A percentile compares a stretch with the other conserved stretches of the same genome.
Evolutionary conservation across 177 flowering plant genomes (phyloP).

Genomic region (Vitis hybrid): DNA sequence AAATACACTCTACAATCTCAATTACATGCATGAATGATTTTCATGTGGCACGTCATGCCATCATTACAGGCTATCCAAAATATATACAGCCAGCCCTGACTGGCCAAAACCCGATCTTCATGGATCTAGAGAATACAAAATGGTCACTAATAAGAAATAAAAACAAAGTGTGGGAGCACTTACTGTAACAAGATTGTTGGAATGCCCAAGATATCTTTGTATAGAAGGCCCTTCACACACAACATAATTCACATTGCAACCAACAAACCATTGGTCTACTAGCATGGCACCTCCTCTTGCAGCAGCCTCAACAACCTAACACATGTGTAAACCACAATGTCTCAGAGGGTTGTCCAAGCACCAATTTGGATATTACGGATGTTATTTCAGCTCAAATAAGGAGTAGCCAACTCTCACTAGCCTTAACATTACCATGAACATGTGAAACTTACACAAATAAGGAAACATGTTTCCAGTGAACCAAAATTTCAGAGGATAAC

Average conservation of each 20-base stretch:
- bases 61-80: neutral
- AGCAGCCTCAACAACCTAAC: conserved; percentile 74
- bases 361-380: neutral
- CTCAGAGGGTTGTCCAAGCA: conserved; percentile 5
- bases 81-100: neutral
- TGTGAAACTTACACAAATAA: neutral
- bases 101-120: neutral
- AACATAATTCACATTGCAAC: conserved; percentile 70
- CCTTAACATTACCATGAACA: too few relatives aligned
- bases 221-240: conserved; percentile 83
- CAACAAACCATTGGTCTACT: conserved; percentile 76
- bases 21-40: neutral
- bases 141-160: neutral
- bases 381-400: neutral
- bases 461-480: neutral
- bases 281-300: conserved; percentile 59
- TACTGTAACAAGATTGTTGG: conserved; percentile 73
- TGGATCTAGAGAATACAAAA: too few relatives aligned
- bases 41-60: neutral
- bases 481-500: neutral
- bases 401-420: too few relatives aligned
- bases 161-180: conserved; percentile 29
- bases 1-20: neutral
- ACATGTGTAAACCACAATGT: conserved; percentile 6
- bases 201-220: conserved; percentile 74